These are phyloP conservation scores for Chenopodium album DNA, from an alignment of 148 eudicot genomes.

Conservation along the genomic window DNA sequence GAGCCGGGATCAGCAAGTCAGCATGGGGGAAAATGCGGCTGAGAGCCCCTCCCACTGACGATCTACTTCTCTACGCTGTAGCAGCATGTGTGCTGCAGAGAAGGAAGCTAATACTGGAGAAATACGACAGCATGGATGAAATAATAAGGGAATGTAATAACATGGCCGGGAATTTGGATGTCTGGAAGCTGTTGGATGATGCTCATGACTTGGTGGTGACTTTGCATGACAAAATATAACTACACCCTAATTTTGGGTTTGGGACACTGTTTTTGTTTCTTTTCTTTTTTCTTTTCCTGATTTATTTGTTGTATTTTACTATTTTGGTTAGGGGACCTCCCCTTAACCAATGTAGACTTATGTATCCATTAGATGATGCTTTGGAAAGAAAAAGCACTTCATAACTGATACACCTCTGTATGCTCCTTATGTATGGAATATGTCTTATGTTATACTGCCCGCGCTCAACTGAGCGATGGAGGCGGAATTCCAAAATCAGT, in stretches of 20 bases:
- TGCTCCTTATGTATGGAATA: constrained; percentile 10
- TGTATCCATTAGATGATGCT: constrained; percentile 10
- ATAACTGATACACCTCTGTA: constrained; percentile 9
- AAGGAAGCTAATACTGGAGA: constrained; percentile 88
- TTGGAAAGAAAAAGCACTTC: constrained; percentile 13
- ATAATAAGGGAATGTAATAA: constrained; percentile 86
- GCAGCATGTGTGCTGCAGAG: constrained; percentile 93
- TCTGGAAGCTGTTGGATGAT: constrained; percentile 94
- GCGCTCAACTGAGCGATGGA: constrained; percentile 39
- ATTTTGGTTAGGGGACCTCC: constrained; percentile 3
- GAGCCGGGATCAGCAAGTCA: constrained; percentile 87
- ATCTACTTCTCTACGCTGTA: constrained; percentile 79
- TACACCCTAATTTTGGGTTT: neutral
- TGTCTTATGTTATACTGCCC: constrained; percentile 33
- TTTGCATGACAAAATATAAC: constrained; percentile 74
- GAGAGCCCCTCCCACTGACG: constrained; percentile 94
- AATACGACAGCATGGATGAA: constrained; percentile 93
- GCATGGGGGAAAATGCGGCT: constrained; percentile 91
- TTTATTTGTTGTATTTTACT: constrained; percentile 16
- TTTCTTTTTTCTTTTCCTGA: neutral
- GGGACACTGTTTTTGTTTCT: constrained; percentile 13
- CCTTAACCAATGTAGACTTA: neutral
- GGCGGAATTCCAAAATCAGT: constrained; percentile 24
- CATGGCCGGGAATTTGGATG: constrained; percentile 92
- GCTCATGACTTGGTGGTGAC: constrained; percentile 86